Base-by-base conservation (phyloP, 495 filamentous ascomycete genomes). In the Neurospora sp. region DNA sequence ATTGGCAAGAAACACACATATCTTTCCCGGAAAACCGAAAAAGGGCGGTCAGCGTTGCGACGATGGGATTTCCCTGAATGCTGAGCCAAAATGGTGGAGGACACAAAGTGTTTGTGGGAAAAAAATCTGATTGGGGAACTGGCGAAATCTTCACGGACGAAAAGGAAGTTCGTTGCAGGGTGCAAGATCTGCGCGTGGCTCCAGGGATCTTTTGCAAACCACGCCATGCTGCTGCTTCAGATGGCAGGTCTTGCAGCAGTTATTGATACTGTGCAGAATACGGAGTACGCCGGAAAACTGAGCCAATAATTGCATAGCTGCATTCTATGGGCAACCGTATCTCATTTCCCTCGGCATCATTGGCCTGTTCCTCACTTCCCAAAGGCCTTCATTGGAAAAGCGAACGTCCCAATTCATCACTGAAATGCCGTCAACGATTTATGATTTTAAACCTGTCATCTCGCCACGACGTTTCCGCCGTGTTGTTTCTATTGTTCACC, bases 151-250 rank as follows among this genome's bases (percentile, higher is more conserved):
- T 27, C 41, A 69, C 27, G 22, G 59, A 44, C 35, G 61, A 69
- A 70, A 70, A 73, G 72, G 68, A 73, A 59, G 37, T 69, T 61
- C 40, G 31, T 14, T 42, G n/a, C 53, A 42, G 70, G 44, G 73
- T 71, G 71, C 74, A 69, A 72, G 79, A 80, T 80, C 79, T 74
- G 77, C 79, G 79, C 79, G 77, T 80, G 79, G 77, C 79, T 78
- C 72, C 79, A 80, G 79, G 79, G 79, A 80, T 80, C 70, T 75
- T 71, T 70, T 73, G 73, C 76, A 65, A 65, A 76, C 75, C 76
- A 75, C 70, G 45, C 74, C 73, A 76, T 73, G 70, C 73, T 70
- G 70, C 73, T 69, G 74, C 73, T 78, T 78, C 72, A 74, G 74
- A 71, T 70, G 22, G 44, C 59, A 69, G 70, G 70, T 75, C 77